Conservation (phyloP, 176 grass and related monocot species). For the Areca catechu region DNA sequence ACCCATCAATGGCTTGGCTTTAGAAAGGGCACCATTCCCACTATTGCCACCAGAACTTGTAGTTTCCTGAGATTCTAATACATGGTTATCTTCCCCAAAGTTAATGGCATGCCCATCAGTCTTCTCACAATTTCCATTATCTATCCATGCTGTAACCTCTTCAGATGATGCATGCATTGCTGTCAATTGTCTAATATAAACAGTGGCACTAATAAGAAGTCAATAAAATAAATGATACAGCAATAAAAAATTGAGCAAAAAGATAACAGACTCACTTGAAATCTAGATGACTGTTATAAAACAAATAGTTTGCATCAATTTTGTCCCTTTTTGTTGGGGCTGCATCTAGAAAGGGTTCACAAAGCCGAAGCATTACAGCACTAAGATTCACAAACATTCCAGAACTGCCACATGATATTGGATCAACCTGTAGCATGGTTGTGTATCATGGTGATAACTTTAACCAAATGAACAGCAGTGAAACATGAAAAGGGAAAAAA, state of each 20-base stretch:
- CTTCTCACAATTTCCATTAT: constrained; percentile 37
- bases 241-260: neutral
- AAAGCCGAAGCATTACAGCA: constrained; percentile 78
- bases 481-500: too few species aligned
- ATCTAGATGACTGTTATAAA: constrained; percentile 66
- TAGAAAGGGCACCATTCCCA: constrained; percentile 22
- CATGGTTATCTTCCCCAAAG: constrained; percentile 30
- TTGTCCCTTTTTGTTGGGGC: constrained; percentile 73
- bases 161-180: constrained; percentile 89
- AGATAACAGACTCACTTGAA: constrained; percentile 40
- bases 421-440: constrained; percentile 59
- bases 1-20: constrained; percentile 24
- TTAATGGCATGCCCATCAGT: constrained; percentile 22
- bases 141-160: constrained; percentile 75
- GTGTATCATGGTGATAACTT: neutral
- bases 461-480: neutral
- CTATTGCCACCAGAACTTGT: constrained; percentile 55
- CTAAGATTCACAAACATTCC: constrained; percentile 98
- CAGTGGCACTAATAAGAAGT: constrained; percentile 3
- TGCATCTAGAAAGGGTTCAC: constrained; percentile 79
- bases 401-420: constrained; percentile 66
- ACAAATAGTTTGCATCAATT: constrained; percentile 79
- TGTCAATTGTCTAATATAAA: constrained; percentile 69
- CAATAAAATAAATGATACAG: constrained; percentile 17
- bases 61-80: constrained; percentile 46